Evolutionary conservation across 75 land plant genomes (phyloP).

Genomic region (Cupressus sempervirens): DNA sequence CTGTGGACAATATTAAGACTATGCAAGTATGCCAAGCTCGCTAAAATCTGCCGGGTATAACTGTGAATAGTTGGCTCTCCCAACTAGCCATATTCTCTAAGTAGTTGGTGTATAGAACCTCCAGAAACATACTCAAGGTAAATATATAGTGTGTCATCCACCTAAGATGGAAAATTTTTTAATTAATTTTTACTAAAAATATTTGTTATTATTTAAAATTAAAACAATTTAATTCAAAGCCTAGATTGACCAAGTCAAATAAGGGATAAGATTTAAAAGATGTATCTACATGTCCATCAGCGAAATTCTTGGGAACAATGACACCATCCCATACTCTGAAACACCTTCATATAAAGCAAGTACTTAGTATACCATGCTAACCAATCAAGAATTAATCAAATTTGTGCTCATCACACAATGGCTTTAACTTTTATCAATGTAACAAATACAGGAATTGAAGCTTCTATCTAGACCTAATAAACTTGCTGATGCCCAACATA

Average conservation of each 20-base stretch:
- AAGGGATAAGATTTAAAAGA: background rate
- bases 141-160: constrained; percentile 73
- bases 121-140: constrained; percentile 92
- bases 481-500: background rate
- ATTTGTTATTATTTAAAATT: background rate
- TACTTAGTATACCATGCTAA: background rate
- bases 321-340: background rate
- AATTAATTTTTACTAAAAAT: too few species aligned
- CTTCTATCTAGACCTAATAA: background rate
- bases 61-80: constrained; percentile 77
- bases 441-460: background rate
- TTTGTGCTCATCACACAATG: background rate
- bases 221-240: background rate
- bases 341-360: background rate
- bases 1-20: constrained; percentile 83
- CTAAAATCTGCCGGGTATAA: constrained; percentile 82
- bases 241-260: background rate
- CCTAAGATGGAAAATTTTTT: constrained; percentile 40
- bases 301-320: background rate
- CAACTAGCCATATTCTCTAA: constrained; percentile 90
- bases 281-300: background rate
- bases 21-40: constrained; percentile 88
- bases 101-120: constrained; percentile 86
- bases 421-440: background rate
- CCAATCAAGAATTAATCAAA: background rate